A percentile compares a stretch with the other conserved stretches of the same genome.
phyloP scores from a whole-genome alignment of 495 filamentous ascomycete species.

The Trypethelium eluteriae region DNA sequence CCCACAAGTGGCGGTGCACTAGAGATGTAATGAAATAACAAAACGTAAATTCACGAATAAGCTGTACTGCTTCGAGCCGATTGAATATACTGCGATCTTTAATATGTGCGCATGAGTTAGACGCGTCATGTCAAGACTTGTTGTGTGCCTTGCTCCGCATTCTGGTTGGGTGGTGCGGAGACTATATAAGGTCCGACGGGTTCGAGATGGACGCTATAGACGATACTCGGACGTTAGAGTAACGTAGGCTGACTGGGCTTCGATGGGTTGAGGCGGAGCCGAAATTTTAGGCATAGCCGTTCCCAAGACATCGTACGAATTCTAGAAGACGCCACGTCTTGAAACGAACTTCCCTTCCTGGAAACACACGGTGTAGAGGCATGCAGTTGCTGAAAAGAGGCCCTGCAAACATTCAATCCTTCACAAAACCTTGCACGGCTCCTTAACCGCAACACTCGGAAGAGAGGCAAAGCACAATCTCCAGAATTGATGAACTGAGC shows the following conservation, averaged over 20 bases:
- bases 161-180: not conserved
- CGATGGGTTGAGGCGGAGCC: not conserved
- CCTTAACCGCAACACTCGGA: not conserved
- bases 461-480: not conserved
- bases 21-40: not conserved
- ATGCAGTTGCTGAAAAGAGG: not conserved
- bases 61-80: not conserved
- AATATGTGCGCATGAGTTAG: not conserved
- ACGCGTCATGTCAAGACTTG: not conserved
- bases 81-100: not conserved
- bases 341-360: not conserved
- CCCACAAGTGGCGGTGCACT: not conserved
- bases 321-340: not conserved
- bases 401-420: not conserved
- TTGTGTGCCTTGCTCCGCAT: not conserved
- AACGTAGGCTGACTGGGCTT: not conserved
- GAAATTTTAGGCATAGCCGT: not conserved
- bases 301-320: not conserved
- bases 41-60: not conserved
- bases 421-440: not conserved
- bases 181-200: not conserved
- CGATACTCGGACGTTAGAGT: not conserved
- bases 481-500: not conserved
- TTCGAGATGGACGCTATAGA: not conserved
- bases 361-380: not conserved